Percentiles rank a stretch among this genome's conserved stretches.
Conservation (phyloP, 371 early-diverging fungal species). For the Actinomucor elegans region DNA sequence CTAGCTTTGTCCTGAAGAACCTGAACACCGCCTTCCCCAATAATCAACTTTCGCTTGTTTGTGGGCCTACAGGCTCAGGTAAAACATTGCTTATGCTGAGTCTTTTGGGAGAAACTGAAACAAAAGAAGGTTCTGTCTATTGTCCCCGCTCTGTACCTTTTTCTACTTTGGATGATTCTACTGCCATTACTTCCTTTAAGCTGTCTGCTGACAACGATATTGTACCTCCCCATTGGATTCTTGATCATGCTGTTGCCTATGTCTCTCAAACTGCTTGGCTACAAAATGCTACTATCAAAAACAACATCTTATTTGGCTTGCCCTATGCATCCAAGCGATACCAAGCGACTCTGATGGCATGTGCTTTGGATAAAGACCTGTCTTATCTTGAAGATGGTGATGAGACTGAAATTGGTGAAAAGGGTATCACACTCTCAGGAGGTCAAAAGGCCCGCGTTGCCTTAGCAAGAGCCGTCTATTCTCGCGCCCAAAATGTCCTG, state of each 20-base stretch:
- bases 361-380: constrained; percentile 53
- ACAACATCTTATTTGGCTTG: constrained; percentile 57
- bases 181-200: neutral
- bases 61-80: constrained; percentile 68
- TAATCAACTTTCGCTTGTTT: constrained; percentile 51
- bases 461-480: constrained; percentile 85
- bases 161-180: constrained; percentile 9
- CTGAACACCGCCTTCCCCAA: constrained; percentile 53
- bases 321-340: constrained; percentile 49
- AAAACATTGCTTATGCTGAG: constrained; percentile 65
- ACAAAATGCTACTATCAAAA: constrained; percentile 76
- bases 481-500: constrained; percentile 68
- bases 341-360: constrained; percentile 61
- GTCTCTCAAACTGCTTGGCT: constrained; percentile 74
- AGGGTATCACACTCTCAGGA: constrained; percentile 76
- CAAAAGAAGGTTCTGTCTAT: constrained; percentile 1
- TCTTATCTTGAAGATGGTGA: constrained; percentile 79
- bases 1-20: constrained; percentile 38
- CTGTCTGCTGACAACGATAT: constrained; percentile 7
- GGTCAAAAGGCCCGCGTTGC: constrained; percentile 83
- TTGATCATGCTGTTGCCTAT: constrained; percentile 26
- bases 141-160: constrained; percentile 11
- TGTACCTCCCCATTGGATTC: constrained; percentile 18
- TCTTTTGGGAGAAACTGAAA: constrained; percentile 50
- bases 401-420: constrained; percentile 91